Base-by-base conservation (phyloP, 2,329 filamentous ascomycete genomes). In the Passalora sequoiae region DNA sequence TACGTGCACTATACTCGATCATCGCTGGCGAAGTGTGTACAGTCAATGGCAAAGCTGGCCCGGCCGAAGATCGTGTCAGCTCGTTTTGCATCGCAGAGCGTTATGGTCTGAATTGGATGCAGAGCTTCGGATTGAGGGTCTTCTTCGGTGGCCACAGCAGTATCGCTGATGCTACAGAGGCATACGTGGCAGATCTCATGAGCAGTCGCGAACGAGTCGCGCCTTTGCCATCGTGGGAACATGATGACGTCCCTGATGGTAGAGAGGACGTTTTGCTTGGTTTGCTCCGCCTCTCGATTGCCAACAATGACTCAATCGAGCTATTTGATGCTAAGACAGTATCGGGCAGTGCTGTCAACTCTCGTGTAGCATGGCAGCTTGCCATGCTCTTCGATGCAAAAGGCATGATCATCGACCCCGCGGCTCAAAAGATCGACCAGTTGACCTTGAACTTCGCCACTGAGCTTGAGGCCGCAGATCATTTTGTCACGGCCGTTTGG, bases 91-190 rank as follows among this genome's bases (percentile, higher is more conserved):
- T 98, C 52, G 86, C 88, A 1, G 77, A 85, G 57, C 82, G 83
- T 35, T 98, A 96, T 62, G 80, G 80, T 4, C 73, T 98, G 25
- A 86, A 94, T 62, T 98, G 92, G 92, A 83, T 87, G 63, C 89
- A 94, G 60, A 83, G 89, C 0, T 95, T 98, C 64, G 91, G 87
- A 8, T 74, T 98, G 38, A 81, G 89, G 31, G 73, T 98, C 1
- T 97, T 89, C 86, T 98, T 95, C 63, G 83, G 82, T 32, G 85
- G 81, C 29, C 74, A 78, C 2, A 71, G 77, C 24, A 74, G 81
- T 28, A 74, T 96, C 31, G 78, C 83, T 38, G 71, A 74, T 33
- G 89, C 89, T 2, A 82, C 98, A 4, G 67, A 73, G 31, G 76
- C 77, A 20, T 98, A 89, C 65, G 73, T 80, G 48, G 72, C 81